A percentile compares a stretch with the other conserved stretches of the same genome.
phyloP scores from a whole-genome alignment of 768 basidiomycete species.

The Phlebiopsis flavidoalba region DNA sequence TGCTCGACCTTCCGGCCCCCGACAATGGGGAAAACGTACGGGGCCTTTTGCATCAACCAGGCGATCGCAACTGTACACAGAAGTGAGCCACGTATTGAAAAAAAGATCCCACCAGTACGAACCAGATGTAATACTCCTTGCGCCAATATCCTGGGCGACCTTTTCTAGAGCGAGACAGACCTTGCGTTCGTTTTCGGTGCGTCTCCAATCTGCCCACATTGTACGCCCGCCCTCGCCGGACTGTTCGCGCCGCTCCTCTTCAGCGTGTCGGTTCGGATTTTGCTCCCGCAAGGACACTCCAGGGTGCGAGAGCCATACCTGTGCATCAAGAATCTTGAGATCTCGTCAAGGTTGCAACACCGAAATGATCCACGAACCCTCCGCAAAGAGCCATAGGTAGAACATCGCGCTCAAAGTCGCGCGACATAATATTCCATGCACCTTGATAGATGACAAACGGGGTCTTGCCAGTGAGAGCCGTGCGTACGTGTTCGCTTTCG shows the following conservation, averaged over 20 bases:
- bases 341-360: background rate
- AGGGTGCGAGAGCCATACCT: slow-evolving; percentile 40
- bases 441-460: slow-evolving; percentile 38
- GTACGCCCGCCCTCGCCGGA: slow-evolving; percentile 33
- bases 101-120: slow-evolving; percentile 17
- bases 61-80: slow-evolving; percentile 44
- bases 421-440: slow-evolving; percentile 18
- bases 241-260: slow-evolving; percentile 27
- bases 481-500: slow-evolving; percentile 31
- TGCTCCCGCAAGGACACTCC: slow-evolving; percentile 38
- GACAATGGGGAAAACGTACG: slow-evolving; percentile 47
- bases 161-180: slow-evolving; percentile 42
- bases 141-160: slow-evolving; percentile 46
- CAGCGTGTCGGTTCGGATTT: slow-evolving; percentile 34
- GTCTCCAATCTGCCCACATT: slow-evolving; percentile 34
- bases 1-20: slow-evolving; percentile 51
- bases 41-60: slow-evolving; percentile 49
- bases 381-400: slow-evolving; percentile 12
- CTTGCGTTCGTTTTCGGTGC: slow-evolving; percentile 38
- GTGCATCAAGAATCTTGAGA: background rate
- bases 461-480: slow-evolving; percentile 28
- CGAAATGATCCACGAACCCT: slow-evolving; percentile 13
- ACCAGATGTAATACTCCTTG: slow-evolving; percentile 42
- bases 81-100: background rate
- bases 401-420: slow-evolving; percentile 37